Evolutionary conservation across 2,329 filamentous ascomycete species (phyloP).

Genomic region (Geosmithia flava): DNA sequence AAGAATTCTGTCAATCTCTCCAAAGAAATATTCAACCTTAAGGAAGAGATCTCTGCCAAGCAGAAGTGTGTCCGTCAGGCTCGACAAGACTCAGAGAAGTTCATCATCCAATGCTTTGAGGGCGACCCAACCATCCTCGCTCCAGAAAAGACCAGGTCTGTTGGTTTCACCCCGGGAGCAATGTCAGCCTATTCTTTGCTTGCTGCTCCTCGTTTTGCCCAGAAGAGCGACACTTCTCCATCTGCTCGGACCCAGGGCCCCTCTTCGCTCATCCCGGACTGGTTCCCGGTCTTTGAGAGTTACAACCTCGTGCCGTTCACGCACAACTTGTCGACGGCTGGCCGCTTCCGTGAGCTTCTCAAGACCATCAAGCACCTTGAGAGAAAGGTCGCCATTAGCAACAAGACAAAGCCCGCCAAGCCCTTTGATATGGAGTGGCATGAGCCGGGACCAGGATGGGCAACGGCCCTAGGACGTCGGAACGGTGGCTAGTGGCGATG

Average conservation of each 20-base stretch:
- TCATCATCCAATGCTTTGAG: no score
- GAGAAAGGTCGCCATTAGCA: not conserved
- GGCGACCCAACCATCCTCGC: no score
- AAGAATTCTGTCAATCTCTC: not conserved
- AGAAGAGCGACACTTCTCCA: no score
- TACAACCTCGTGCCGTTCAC: not conserved
- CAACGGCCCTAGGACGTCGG: not conserved
- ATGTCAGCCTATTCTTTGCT: no score
- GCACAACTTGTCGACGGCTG: not conserved
- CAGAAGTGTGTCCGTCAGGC: no score
- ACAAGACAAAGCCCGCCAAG: not conserved
- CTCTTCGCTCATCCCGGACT: not conserved
- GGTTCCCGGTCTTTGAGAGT: not conserved
- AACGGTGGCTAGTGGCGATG: constrained; percentile 2
- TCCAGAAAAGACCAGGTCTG: no score
- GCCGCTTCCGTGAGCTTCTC: not conserved
- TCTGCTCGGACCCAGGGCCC: no score
- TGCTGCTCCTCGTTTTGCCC: no score
- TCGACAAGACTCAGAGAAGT: not conserved
- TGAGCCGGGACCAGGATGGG: not conserved
- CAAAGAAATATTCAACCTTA: not conserved
- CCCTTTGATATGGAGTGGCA: constrained; percentile 1
- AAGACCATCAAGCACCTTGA: not conserved
- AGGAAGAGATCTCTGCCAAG: not conserved
- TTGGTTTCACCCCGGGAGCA: no score